These are phyloP conservation scores for Astrothelium subdiscretum DNA, from an alignment of 495 filamentous ascomycete species.

Conservation along the genomic window DNA sequence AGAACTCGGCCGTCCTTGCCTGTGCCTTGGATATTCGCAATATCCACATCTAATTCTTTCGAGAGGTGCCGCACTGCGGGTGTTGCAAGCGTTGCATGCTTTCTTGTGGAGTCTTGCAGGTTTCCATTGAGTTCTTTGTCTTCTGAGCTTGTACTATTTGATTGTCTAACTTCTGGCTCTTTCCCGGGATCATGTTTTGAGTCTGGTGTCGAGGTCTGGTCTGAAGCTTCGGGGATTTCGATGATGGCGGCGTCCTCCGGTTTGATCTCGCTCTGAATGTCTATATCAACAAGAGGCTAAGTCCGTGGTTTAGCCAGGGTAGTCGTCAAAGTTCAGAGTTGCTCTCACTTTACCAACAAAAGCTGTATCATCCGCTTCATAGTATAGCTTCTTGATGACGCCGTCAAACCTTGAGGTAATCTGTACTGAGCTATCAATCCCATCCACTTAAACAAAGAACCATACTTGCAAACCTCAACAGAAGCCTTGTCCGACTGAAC, in stretches of 20 bases:
- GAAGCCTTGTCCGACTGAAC: conserved; percentile 97
- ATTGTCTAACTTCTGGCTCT: background rate
- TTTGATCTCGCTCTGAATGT: conserved; percentile 52
- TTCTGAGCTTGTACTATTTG: background rate
- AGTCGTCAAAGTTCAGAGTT: no score
- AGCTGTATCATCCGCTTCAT: conserved; percentile 91
- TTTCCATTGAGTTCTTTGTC: background rate
- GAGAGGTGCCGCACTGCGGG: conserved; percentile 84
- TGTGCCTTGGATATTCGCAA: conserved; percentile 66
- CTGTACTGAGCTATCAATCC: conserved; percentile 25
- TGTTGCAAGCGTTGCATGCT: conserved; percentile 65
- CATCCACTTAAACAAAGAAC: background rate
- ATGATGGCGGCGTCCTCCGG: conserved; percentile 40
- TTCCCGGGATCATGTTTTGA: background rate
- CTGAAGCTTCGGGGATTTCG: conserved; percentile 25
- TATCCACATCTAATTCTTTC: conserved; percentile 64
- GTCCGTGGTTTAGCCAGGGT: background rate
- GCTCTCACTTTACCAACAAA: conserved; percentile 57
- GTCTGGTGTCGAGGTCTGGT: background rate
- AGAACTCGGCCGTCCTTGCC: conserved; percentile 85
- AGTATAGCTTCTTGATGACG: conserved; percentile 91
- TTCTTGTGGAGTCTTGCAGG: conserved; percentile 18
- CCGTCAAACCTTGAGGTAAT: conserved; percentile 93
- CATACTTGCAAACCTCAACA: conserved; percentile 55
- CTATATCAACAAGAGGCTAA: conserved; percentile 65